These are phyloP conservation scores for Phaeolepiota aurea DNA, from an alignment of 768 basidiomycete genomes.

Conservation along the genomic window DNA sequence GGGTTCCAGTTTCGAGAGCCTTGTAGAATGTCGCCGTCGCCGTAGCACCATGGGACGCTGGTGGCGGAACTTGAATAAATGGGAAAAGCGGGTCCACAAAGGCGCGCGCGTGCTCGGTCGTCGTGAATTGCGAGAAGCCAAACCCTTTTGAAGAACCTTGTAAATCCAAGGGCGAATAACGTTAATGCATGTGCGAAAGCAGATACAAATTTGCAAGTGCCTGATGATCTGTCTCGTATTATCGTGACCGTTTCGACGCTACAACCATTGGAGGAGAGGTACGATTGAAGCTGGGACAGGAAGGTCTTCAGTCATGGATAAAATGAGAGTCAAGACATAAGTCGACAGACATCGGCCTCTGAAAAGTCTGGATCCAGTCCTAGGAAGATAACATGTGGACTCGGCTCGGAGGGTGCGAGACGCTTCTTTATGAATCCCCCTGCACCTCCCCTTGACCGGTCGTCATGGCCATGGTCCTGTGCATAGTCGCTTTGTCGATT, in stretches of 20 bases:
- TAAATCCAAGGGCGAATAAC: constrained; percentile 56
- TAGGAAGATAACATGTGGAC: constrained; percentile 91
- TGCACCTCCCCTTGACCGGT: constrained; percentile 36
- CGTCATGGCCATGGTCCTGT: constrained; percentile 43
- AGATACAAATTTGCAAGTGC: constrained; percentile 84
- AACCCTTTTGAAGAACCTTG: constrained; percentile 93
- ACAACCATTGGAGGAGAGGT: constrained; percentile 64
- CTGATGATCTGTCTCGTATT: constrained; percentile 93
- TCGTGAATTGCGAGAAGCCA: constrained; percentile 92
- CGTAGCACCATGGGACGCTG: constrained; percentile 80
- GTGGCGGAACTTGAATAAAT: constrained; percentile 87
- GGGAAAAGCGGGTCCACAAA: constrained; percentile 91
- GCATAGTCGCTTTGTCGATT: constrained; percentile 25
- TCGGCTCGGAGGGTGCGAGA: constrained; percentile 75
- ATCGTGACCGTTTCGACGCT: constrained; percentile 86
- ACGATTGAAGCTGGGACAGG: constrained; percentile 65
- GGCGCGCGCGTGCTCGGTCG: constrained; percentile 76
- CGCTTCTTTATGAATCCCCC: constrained; percentile 60
- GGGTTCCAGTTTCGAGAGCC: constrained; percentile 60
- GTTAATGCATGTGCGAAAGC: constrained; percentile 66
- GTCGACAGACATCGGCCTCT: constrained; percentile 81
- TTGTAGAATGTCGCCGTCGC: constrained; percentile 66
- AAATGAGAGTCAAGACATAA: constrained; percentile 20
- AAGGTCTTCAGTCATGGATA: constrained; percentile 26
- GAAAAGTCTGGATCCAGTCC: constrained; percentile 89